phyloP scores from a whole-genome alignment of 495 filamentous ascomycete genomes.

The Lasiosphaeria miniovina region DNA sequence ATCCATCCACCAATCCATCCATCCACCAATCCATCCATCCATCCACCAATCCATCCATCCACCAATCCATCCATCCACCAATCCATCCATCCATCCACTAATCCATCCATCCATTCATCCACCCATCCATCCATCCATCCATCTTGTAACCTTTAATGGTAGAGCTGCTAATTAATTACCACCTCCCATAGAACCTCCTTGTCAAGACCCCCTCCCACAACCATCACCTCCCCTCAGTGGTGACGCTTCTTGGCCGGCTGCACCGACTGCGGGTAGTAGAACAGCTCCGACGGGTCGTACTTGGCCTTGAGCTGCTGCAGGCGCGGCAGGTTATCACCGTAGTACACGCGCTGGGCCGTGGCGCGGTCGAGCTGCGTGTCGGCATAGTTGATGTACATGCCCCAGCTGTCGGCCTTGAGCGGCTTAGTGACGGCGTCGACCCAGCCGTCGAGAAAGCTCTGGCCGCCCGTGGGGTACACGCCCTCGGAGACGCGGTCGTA shows the following conservation, averaged over 20 bases:
- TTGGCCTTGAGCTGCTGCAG: constrained; percentile 49
- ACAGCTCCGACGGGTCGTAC: constrained; percentile 53
- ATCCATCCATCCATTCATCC: too few species aligned
- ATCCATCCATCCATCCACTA: too few species aligned
- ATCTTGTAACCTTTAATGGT: too few species aligned
- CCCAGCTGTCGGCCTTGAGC: constrained; percentile 27
- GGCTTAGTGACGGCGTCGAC: constrained; percentile 24
- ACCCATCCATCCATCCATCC: too few species aligned
- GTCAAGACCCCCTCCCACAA: too few species aligned
- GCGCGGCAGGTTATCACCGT: constrained; percentile 46
- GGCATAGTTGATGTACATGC: constrained; percentile 42
- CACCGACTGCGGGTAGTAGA: constrained; percentile 51
- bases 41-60: too few species aligned
- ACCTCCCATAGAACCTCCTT: too few species aligned
- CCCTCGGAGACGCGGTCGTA: constrained; percentile 29
- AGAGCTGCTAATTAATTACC: too few species aligned
- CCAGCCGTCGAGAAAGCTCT: constrained; percentile 32
- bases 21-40: too few species aligned
- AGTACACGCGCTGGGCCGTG: constrained; percentile 42
- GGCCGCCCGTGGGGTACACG: constrained; percentile 19
- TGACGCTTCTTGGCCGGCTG: background rate
- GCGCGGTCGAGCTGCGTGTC: constrained; percentile 33
- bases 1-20: too few species aligned
- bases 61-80: too few species aligned
- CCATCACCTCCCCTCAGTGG: background rate